These are phyloP conservation scores for Elongisporangium anandrum DNA, from an alignment of 352 stramenopile genomes.

Conservation along the genomic window DNA sequence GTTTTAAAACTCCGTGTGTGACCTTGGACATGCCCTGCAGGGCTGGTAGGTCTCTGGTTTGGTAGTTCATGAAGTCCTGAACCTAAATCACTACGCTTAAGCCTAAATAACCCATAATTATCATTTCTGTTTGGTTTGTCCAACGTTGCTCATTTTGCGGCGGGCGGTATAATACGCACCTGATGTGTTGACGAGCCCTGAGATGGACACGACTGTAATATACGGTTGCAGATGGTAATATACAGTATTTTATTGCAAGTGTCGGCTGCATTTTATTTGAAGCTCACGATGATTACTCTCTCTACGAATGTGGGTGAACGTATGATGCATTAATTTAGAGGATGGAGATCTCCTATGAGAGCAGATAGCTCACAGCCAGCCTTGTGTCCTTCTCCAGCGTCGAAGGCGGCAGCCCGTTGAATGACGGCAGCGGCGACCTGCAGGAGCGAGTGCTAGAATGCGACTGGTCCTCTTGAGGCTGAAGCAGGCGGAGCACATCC, in stretches of 20 bases:
- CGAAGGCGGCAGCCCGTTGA: not conserved
- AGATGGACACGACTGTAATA: no score
- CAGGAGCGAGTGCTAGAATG: not conserved
- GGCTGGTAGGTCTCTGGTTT: no score
- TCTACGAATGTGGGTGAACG: not conserved
- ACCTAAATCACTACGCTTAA: no score
- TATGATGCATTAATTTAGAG: not conserved
- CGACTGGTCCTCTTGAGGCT: not conserved
- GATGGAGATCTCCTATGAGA: not conserved
- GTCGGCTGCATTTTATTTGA: not conserved
- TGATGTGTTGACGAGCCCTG: no score
- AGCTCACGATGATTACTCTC: not conserved
- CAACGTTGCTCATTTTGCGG: no score
- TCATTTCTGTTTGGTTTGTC: no score
- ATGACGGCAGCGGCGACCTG: not conserved
- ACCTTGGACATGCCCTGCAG: no score
- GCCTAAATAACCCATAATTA: no score
- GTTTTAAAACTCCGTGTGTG: no score
- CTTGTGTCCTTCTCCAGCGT: not conserved
- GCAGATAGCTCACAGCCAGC: not conserved
- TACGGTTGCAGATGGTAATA: no score
- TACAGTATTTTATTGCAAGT: not conserved
- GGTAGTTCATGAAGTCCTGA: no score
- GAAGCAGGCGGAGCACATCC: slow-evolving; percentile 30
- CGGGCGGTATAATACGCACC: no score